Evolutionary conservation across 1,284 basidiomycete genomes (phyloP).

Genomic region (Puccinia novopanici): DNA sequence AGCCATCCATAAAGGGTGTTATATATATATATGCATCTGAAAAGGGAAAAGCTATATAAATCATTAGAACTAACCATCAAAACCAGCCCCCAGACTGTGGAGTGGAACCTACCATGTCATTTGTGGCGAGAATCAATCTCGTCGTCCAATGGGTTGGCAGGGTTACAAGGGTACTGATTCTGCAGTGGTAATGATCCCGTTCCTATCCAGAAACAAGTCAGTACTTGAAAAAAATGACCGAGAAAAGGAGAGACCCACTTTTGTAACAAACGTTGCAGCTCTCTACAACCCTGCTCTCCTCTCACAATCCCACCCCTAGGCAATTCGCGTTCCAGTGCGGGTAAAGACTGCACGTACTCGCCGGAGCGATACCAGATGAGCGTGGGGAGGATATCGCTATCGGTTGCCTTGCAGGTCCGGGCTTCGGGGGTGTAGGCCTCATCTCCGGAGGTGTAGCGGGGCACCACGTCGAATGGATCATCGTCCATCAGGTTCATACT

Average conservation of each 20-base stretch:
- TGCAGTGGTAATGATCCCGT: conserved; percentile 13
- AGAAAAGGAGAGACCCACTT: neutral
- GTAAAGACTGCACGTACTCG: conserved; percentile 78
- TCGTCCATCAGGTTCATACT: conserved; percentile 19
- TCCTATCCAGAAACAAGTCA: neutral
- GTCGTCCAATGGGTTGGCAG: too few species aligned
- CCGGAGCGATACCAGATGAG: conserved; percentile 77
- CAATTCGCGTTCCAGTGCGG: conserved; percentile 80
- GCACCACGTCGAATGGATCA: neutral
- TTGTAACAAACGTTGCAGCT: conserved; percentile 35
- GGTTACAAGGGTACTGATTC: conserved; percentile 15
- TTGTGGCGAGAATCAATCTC: neutral
- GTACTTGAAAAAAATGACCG: neutral
- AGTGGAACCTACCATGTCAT: too few species aligned
- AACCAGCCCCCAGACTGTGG: neutral
- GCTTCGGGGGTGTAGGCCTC: neutral
- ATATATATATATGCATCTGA: too few species aligned
- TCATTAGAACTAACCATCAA: too few species aligned
- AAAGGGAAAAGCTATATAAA: too few species aligned
- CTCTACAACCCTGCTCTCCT: conserved; percentile 42
- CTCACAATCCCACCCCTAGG: conserved; percentile 63
- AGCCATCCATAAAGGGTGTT: too few species aligned
- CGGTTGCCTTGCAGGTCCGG: conserved; percentile 56
- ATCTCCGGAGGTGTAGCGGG: neutral
- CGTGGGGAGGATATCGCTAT: conserved; percentile 78